phyloP scores from a whole-genome alignment of 192 early-diverging fungal genomes.

The Allomyces arbusculus region DNA sequence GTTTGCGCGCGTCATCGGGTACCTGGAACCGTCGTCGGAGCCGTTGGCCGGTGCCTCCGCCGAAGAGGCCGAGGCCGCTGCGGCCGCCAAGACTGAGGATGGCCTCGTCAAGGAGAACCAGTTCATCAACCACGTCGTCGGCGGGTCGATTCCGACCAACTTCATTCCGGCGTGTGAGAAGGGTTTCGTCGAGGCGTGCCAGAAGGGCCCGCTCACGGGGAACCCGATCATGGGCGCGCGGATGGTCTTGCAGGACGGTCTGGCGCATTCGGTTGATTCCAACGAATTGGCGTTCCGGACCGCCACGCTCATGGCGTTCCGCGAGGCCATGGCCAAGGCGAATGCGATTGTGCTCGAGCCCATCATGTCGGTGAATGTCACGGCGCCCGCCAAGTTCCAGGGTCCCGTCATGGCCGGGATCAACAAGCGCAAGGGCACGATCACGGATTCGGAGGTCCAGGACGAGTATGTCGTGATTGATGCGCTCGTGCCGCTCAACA shows the following conservation, averaged over 20 bases:
- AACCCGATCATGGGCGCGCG: conserved; percentile 69
- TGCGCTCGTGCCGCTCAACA: conserved; percentile 84
- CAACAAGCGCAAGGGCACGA: conserved; percentile 94
- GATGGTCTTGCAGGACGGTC: conserved; percentile 79
- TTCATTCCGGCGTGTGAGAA: conserved; percentile 92
- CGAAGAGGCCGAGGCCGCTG: conserved; percentile 9
- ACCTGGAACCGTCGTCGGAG: conserved; percentile 62
- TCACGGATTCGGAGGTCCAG: conserved; percentile 74
- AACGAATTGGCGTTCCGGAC: conserved; percentile 89
- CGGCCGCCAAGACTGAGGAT: conserved; percentile 21
- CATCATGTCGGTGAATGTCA: conserved; percentile 83
- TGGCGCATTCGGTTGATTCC: conserved; percentile 82
- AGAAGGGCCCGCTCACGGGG: conserved; percentile 80
- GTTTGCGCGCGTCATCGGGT: conserved; percentile 75
- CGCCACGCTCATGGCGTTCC: conserved; percentile 68
- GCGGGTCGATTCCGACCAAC: conserved; percentile 82
- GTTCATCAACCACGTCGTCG: conserved; percentile 70
- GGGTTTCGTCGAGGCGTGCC: conserved; percentile 74
- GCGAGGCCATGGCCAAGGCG: conserved; percentile 67
- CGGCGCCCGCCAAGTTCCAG: conserved; percentile 81
- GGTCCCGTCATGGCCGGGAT: conserved; percentile 73
- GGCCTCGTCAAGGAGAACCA: conserved; percentile 23
- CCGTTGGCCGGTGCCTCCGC: background rate
- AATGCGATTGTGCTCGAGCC: conserved; percentile 78
- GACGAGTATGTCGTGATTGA: conserved; percentile 76